Evolutionary conservation across 192 early-diverging fungal genomes (phyloP), one percentile per base, ranked within the genome.

Genomic region (Coemansia sp.): DNA sequence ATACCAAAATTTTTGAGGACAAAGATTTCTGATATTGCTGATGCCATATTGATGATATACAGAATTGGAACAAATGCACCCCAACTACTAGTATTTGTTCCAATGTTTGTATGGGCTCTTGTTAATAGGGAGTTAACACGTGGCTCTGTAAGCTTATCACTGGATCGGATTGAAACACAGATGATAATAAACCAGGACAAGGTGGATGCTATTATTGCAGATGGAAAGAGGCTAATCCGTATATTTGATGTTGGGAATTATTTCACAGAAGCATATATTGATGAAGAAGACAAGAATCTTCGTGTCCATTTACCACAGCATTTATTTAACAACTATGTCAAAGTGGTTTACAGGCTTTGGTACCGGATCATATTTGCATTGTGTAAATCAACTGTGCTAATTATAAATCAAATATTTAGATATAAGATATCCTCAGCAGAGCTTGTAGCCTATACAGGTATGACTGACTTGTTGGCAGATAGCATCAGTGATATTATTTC

Each of bases 201-300:
- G 1, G 57, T 53, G 1, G 30, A 36, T 4, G 38, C 62, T 52
- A 41, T 67, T 14, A 66, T 77, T 22, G 20, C 17, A 0, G 91
- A 87, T 20, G 92, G 91, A 0, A 64, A 86, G 19, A 76, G 83
- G 0, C 84, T 84, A 28, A 86, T 94, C 50, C 85, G 92, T 38
- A 77, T 91, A 0, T 91, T 85, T 65, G 67, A 72, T 27, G 82
- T 70, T 1, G 82, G 84, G 45, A 25, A 74, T 31, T 77, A 76
- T 3, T 94, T 94, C 50, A 70, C 75, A 37, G 36, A 40, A 1
- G 34, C 68, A 4, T 87, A 90, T 44, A 69, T 80, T n/a, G 61
- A 78, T 3, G 65, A 84, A 7, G 78, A 81, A 9, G 86, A 93
- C 66, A 72, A 87, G 9, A 85, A 88, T 50, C 74, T 83, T 4